Conservation (phyloP, 78 protist species). For the Polysphondylium violaceum region DNA sequence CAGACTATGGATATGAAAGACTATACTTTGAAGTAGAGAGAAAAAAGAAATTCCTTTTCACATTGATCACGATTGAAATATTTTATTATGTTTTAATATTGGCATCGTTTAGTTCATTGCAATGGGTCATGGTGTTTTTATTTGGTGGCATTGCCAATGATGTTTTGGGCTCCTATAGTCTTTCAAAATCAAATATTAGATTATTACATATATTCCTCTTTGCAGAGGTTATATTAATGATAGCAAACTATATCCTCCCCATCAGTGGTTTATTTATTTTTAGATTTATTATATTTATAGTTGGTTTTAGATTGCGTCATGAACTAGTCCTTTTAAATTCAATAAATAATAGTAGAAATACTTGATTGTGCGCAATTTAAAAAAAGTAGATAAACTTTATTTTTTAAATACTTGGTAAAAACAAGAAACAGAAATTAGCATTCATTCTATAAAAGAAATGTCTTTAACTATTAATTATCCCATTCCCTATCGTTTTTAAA, state of each 20-base stretch:
- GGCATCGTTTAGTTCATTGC: neutral
- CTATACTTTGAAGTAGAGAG: conserved; percentile 1
- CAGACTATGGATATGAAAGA: neutral
- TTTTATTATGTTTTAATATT: conserved; percentile 7
- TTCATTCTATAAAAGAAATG: too few relatives aligned
- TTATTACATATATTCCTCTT: neutral
- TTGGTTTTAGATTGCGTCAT: conserved; percentile 11
- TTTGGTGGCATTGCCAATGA: conserved; percentile 1
- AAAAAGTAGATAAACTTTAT: too few relatives aligned
- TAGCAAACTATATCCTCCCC: neutral
- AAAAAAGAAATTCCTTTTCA: neutral
- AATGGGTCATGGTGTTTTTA: conserved; percentile 4
- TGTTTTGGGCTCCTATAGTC: neutral
- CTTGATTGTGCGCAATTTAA: too few relatives aligned
- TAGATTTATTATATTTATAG: neutral
- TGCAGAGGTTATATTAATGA: neutral
- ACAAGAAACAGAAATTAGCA: too few relatives aligned
- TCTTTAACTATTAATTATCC: too few relatives aligned
- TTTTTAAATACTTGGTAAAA: too few relatives aligned
- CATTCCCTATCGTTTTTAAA: too few relatives aligned
- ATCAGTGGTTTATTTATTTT: neutral
- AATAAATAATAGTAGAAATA: too few relatives aligned
- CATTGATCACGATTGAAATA: neutral
- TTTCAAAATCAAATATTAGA: neutral
- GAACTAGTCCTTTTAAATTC: neutral